These are phyloP conservation scores for Talaromyces islandicus DNA, from an alignment of 2,329 filamentous ascomycete genomes.

Conservation along the genomic window DNA sequence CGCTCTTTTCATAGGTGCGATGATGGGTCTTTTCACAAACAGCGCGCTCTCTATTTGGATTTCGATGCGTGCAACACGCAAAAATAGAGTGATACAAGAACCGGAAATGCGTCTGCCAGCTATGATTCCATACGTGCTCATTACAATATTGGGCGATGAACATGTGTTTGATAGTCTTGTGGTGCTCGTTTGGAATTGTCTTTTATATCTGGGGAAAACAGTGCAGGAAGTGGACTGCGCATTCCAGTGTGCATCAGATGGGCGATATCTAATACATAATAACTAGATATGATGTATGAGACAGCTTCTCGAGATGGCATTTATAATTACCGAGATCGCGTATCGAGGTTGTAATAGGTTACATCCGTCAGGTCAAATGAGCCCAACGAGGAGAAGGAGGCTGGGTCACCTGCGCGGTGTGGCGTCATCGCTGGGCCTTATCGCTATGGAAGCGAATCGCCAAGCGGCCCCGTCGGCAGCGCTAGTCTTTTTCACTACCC, in stretches of 20 bases:
- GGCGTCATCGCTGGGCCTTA: not conserved
- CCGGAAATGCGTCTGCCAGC: constrained; percentile 54
- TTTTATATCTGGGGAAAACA: constrained; percentile 57
- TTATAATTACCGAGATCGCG: not conserved
- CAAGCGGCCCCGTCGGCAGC: not conserved
- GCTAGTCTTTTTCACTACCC: not conserved
- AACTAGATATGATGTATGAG: not conserved
- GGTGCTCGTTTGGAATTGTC: constrained; percentile 48
- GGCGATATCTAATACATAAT: constrained; percentile 14
- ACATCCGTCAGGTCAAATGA: not conserved
- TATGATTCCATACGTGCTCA: constrained; percentile 52
- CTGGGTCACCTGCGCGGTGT: not conserved
- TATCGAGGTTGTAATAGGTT: not conserved
- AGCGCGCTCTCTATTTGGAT: constrained; percentile 54
- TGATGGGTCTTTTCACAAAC: constrained; percentile 51
- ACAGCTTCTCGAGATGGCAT: too few species aligned
- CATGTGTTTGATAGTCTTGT: constrained; percentile 48
- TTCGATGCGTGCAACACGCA: constrained; percentile 46
- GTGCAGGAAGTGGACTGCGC: constrained; percentile 50
- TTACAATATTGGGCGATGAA: constrained; percentile 56
- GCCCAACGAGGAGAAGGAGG: not conserved
- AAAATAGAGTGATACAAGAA: constrained; percentile 52
- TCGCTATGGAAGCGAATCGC: not conserved
- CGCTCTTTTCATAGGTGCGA: constrained; percentile 48
- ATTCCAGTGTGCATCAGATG: constrained; percentile 52